Conservation (phyloP, 192 early-diverging fungal species). For the Coemansia sp. region DNA sequence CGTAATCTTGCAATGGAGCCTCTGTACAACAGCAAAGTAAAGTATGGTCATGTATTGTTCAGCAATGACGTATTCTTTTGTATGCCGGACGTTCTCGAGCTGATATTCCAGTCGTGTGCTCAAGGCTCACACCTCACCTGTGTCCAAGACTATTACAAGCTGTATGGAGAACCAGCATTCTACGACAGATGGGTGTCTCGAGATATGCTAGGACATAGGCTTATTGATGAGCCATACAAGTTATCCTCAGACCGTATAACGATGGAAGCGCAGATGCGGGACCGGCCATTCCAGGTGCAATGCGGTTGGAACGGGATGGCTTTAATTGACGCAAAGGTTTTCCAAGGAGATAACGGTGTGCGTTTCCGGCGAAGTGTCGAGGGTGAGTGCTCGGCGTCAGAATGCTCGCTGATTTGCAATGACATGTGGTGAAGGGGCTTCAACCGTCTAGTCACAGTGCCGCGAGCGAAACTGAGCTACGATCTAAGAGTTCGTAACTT, state of each 20-base stretch:
- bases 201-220: conserved; percentile 44
- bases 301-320: conserved; percentile 59
- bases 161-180: conserved; percentile 29
- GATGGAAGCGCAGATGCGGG: conserved; percentile 13
- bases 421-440: conserved; percentile 46
- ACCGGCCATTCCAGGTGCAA: conserved; percentile 4
- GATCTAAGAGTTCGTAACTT: conserved; percentile 27
- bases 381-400: conserved; percentile 55
- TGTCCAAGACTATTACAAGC: conserved; percentile 46
- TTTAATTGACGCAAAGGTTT: conserved; percentile 41
- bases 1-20: conserved; percentile 55
- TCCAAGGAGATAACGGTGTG: conserved; percentile 14
- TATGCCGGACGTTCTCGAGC: conserved; percentile 52
- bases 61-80: conserved; percentile 56
- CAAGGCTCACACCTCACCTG: conserved; percentile 56
- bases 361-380: conserved; percentile 25
- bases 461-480: conserved; percentile 47
- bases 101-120: conserved; percentile 44
- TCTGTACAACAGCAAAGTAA: conserved; percentile 8
- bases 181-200: conserved; percentile 59
- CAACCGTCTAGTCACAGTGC: conserved; percentile 40
- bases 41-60: conserved; percentile 42
- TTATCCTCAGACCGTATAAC: conserved; percentile 32
- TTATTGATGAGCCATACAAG: conserved; percentile 25
- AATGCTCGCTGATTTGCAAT: conserved; percentile 57